Evolutionary conservation across 352 stramenopile genomes (phyloP).

Genomic region (Phytophthora sp.): DNA sequence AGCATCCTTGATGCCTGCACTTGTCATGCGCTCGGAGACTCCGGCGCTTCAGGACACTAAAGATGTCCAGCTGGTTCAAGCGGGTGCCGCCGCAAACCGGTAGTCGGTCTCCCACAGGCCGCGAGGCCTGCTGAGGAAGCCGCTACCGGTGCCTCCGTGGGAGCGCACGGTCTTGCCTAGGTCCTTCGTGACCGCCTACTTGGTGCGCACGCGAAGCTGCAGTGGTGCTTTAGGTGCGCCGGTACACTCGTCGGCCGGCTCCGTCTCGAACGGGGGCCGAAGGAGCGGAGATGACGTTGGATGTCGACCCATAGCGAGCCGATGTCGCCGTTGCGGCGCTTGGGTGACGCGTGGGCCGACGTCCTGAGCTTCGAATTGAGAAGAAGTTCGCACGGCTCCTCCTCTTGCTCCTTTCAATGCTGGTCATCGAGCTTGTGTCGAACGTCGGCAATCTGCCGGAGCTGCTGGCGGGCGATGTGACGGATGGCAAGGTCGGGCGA

Average conservation of each 20-base stretch:
- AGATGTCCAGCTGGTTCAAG: constrained; percentile 18
- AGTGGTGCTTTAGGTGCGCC: background rate
- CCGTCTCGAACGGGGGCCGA: constrained; percentile 3
- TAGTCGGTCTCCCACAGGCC: constrained; percentile 25
- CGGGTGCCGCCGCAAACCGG: constrained; percentile 19
- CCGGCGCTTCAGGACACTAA: constrained; percentile 8
- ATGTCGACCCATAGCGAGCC: constrained; percentile 21
- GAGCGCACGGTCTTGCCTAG: constrained; percentile 7
- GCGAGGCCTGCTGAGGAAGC: constrained; percentile 12
- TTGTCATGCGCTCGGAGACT: background rate
- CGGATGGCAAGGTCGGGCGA: constrained; percentile 5
- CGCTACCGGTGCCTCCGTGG: constrained; percentile 10
- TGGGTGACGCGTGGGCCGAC: background rate
- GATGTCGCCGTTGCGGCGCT: constrained; percentile 13
- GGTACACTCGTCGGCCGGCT: background rate
- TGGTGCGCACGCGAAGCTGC: constrained; percentile 21
- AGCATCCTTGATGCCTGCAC: constrained; percentile 9
- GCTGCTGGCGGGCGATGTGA: constrained; percentile 11
- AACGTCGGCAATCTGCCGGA: constrained; percentile 8
- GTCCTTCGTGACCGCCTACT: constrained; percentile 1
- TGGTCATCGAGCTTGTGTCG: background rate
- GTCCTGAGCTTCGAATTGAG: background rate
- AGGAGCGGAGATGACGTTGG: background rate
- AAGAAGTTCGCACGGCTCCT: background rate
- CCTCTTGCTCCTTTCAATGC: background rate